These are phyloP conservation scores for Zymoseptoria brevis DNA, from an alignment of 2,329 filamentous ascomycete genomes.

Conservation along the genomic window DNA sequence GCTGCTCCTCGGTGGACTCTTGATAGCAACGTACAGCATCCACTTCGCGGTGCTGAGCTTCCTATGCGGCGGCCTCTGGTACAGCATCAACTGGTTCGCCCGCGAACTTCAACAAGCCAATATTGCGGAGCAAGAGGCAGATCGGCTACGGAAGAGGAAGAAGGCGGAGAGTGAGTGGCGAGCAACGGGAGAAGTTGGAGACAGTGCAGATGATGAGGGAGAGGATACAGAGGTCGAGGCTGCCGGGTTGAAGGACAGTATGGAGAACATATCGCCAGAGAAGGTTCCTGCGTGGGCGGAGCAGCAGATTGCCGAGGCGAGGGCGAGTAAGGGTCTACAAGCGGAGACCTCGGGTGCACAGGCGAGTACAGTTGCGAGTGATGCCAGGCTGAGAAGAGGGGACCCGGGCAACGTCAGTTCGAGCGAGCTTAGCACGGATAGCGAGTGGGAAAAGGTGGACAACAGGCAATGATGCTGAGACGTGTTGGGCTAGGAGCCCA, in stretches of 20 bases:
- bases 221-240: conserved; percentile 40
- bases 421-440: conserved; percentile 60
- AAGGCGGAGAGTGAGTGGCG: conserved; percentile 13
- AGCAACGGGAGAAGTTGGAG: conserved; percentile 41
- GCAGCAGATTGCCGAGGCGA: conserved; percentile 11
- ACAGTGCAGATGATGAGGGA: conserved; percentile 35
- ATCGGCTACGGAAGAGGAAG: conserved; percentile 35
- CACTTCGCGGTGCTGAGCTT: conserved; percentile 79
- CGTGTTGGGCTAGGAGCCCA: not conserved
- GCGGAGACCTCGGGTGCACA: conserved; percentile 9
- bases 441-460: conserved; percentile 95
- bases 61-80: conserved; percentile 79
- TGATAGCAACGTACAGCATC: conserved; percentile 74
- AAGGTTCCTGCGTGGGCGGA: conserved; percentile 10
- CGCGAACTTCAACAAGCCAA: conserved; percentile 49
- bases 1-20: conserved; percentile 63
- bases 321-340: not conserved
- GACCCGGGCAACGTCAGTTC: conserved; percentile 21
- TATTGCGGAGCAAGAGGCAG: conserved; percentile 43
- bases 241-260: conserved; percentile 15
- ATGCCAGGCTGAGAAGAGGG: conserved; percentile 16
- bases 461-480: conserved; percentile 52
- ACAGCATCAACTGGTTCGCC: conserved; percentile 95
- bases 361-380: not conserved
- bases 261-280: conserved; percentile 4